phyloP scores from a whole-genome alignment of 352 stramenopile species.

The Peronosclerospora sorghi region DNA sequence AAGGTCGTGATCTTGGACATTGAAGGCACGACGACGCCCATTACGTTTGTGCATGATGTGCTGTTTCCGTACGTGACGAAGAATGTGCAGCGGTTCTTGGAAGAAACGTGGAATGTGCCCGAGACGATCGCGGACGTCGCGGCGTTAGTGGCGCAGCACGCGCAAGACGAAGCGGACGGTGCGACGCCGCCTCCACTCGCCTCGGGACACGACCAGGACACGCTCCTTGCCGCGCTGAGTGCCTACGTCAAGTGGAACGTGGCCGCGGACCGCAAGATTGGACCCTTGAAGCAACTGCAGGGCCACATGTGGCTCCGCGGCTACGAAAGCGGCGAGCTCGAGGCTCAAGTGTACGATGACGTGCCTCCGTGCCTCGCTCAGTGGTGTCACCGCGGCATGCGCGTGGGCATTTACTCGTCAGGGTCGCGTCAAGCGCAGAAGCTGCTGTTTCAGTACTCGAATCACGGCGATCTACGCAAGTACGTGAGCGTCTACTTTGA shows the following conservation, averaged over 20 bases:
- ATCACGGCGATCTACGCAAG: conserved; percentile 66
- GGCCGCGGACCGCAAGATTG: conserved; percentile 68
- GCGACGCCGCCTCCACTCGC: conserved; percentile 20
- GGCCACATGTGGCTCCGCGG: conserved; percentile 85
- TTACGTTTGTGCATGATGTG: conserved; percentile 93
- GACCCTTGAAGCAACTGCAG: conserved; percentile 84
- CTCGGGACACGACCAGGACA: conserved; percentile 10
- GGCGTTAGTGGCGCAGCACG: conserved; percentile 36
- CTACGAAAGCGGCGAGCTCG: conserved; percentile 79
- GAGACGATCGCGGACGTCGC: conserved; percentile 40
- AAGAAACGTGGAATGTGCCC: conserved; percentile 37
- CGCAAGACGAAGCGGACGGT: conserved; percentile 25
- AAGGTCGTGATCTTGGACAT: conserved; percentile 93
- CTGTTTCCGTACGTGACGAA: conserved; percentile 87
- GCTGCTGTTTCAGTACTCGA: conserved; percentile 79
- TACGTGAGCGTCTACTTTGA: conserved; percentile 82
- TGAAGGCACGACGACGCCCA: conserved; percentile 92
- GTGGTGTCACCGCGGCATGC: conserved; percentile 54
- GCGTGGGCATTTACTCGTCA: conserved; percentile 91
- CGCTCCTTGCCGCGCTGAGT: conserved; percentile 25
- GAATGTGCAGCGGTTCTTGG: conserved; percentile 49
- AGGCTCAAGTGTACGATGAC: conserved; percentile 88
- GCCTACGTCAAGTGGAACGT: conserved; percentile 71
- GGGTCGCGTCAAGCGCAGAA: conserved; percentile 82
- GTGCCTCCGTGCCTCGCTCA: conserved; percentile 78